Base-by-base conservation (phyloP, 2,329 filamentous ascomycete genomes). In the Cordyceps javanica region DNA sequence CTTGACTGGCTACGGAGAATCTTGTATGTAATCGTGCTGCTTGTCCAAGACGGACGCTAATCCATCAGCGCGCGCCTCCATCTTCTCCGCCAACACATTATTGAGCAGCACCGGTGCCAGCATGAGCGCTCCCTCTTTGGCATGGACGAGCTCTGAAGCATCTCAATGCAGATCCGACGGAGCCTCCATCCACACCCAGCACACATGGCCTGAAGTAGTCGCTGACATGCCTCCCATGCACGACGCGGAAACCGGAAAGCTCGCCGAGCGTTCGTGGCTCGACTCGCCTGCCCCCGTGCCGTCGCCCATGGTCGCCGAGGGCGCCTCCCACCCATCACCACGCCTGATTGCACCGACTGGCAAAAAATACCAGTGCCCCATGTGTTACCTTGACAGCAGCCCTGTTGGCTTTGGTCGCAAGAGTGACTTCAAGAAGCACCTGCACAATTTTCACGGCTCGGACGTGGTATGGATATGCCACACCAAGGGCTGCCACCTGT, bases 361-460 rank as follows among this genome's bases (percentile, higher is more conserved):
- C 23, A 74, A 75, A 60, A 75, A 74, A 60, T 73, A 74, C 46
- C 72, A 77, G 64, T 77, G 75, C 62, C 75, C 74, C 28, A 74
- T 77, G 67, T 77, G 75, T 64, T 75, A 73, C 60, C 64, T 76
- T 42, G 73, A 77, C 64, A 73, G 72, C 65, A 76, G 75, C 61
- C 70, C 70, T 16, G 74, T 77, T 25, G 74, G 74, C 36, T 77
- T 77, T 51, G 74, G 74, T 36, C 71, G 75, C 59, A 77, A 77
- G 66, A 76, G 73, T 62, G 75, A 77, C 62, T 76, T 77, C 63
- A 77, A 77, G 69, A 77, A 77, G 67, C 75, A 77, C 61, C 66
- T 77, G n/a, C 73, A 76, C 67, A 75, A 75, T 64, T 77, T 77
- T 61, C 75, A 77, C 61, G 72, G 73, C 38, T 68, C 71, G 49